phyloP scores from a whole-genome alignment of 139 green algal genomes.

The Volvox reticuliferus region DNA sequence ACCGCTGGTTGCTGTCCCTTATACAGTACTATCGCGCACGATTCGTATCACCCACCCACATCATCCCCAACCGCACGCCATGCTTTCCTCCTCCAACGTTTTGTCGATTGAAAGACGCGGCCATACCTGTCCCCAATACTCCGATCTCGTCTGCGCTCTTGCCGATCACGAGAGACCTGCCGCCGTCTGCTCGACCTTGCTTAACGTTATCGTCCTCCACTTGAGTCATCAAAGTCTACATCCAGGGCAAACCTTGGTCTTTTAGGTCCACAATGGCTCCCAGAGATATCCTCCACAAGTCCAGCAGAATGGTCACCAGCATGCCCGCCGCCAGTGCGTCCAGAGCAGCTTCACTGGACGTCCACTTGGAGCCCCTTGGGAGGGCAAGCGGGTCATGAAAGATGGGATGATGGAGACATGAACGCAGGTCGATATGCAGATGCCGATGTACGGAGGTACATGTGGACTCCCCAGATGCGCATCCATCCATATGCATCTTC shows the following conservation, averaged over 20 bases:
- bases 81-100: too few relatives aligned
- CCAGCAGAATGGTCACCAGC: slow-evolving; percentile 94
- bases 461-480: neutral
- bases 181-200: too few relatives aligned
- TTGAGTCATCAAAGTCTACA: neutral
- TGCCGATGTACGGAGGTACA: neutral
- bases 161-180: too few relatives aligned
- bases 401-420: neutral
- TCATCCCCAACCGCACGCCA: too few relatives aligned
- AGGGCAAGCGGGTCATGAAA: neutral
- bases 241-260: slow-evolving; percentile 45
- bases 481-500: neutral
- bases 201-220: too few relatives aligned
- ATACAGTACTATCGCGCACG: too few relatives aligned
- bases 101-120: too few relatives aligned
- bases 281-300: slow-evolving; percentile 91
- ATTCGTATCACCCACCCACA: too few relatives aligned
- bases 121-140: too few relatives aligned
- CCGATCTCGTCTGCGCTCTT: too few relatives aligned
- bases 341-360: slow-evolving; percentile 44
- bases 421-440: neutral
- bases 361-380: slow-evolving; percentile 62
- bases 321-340: slow-evolving; percentile 90
- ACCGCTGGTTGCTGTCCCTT: too few relatives aligned
- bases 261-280: slow-evolving; percentile 73